Conservation (phyloP, 1,139 yeast species). For the Suhomyces ambrosiae region DNA sequence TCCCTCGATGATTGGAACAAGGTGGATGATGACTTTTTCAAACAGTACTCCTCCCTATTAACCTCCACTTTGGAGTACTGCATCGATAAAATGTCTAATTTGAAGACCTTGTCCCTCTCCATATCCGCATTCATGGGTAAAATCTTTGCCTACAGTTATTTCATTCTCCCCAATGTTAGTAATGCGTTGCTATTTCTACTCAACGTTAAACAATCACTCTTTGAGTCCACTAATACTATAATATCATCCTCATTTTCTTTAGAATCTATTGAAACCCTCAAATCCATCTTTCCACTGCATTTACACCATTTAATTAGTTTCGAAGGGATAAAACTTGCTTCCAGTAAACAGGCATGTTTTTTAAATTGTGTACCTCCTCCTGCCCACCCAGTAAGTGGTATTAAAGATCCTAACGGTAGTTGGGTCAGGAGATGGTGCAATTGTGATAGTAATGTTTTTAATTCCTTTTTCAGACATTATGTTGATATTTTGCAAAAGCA, state of each 20-base stretch:
- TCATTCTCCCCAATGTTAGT: slow-evolving; percentile 62
- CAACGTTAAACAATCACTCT: slow-evolving; percentile 51
- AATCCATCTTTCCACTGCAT: slow-evolving; percentile 38
- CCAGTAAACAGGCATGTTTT: slow-evolving; percentile 27
- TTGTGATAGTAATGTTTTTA: slow-evolving; percentile 66
- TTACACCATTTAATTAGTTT: slow-evolving; percentile 41
- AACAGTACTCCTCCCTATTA: slow-evolving; percentile 38
- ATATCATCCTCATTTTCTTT: background rate
- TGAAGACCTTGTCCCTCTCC: slow-evolving; percentile 59
- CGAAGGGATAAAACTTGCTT: slow-evolving; percentile 27
- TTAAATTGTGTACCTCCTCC: slow-evolving; percentile 53
- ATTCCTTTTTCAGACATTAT: slow-evolving; percentile 76
- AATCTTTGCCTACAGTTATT: slow-evolving; percentile 67
- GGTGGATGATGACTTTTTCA: slow-evolving; percentile 24
- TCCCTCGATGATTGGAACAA: slow-evolving; percentile 65
- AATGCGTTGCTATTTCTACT: slow-evolving; percentile 62
- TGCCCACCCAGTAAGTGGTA: slow-evolving; percentile 55
- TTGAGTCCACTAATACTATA: slow-evolving; percentile 21
- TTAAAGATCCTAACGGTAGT: slow-evolving; percentile 60
- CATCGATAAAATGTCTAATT: slow-evolving; percentile 49
- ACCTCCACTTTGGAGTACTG: slow-evolving; percentile 59
- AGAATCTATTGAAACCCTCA: background rate
- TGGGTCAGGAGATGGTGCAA: slow-evolving; percentile 64
- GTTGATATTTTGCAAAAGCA: slow-evolving; percentile 34
- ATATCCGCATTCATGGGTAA: slow-evolving; percentile 80